phyloP scores from a whole-genome alignment of 2,329 filamentous ascomycete species.

The Whalleya microplaca region DNA sequence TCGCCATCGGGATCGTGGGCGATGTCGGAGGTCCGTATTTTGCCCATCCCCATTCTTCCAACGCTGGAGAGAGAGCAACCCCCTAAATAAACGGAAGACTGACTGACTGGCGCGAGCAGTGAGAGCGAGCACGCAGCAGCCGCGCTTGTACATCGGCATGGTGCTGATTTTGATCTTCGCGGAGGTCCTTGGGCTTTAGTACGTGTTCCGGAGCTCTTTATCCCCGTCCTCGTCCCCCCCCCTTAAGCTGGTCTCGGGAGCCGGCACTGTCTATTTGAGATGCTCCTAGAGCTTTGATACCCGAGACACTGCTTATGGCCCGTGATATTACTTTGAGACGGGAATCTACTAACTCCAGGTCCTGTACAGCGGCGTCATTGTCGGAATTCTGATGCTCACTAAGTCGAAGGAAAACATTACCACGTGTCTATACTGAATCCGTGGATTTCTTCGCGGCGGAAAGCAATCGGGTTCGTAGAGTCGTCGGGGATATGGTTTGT shows the following conservation, averaged over 20 bases:
- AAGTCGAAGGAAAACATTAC: slow-evolving; percentile 44
- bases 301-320: too few species aligned
- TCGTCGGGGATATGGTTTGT: not conserved
- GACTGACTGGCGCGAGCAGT: slow-evolving; percentile 33
- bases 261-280: too few species aligned
- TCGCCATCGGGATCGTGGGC: slow-evolving; percentile 51
- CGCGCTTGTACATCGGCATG: slow-evolving; percentile 51
- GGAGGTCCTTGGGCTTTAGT: slow-evolving; percentile 47
- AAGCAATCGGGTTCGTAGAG: not conserved
- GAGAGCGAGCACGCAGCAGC: slow-evolving; percentile 51
- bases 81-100: too few species aligned
- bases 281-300: too few species aligned
- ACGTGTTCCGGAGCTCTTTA: too few species aligned
- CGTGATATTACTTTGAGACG: slow-evolving; percentile 29
- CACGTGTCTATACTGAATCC: slow-evolving; percentile 40
- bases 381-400: slow-evolving; percentile 53
- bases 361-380: slow-evolving; percentile 40
- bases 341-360: slow-evolving; percentile 12
- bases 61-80: too few species aligned
- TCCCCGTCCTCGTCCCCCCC: too few species aligned
- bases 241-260: too few species aligned
- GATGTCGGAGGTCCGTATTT: too few species aligned
- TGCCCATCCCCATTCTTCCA: too few species aligned
- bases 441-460: not conserved
- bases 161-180: slow-evolving; percentile 53